Conservation (phyloP, 148 eudicot species). For the Nyssa sinensis region DNA sequence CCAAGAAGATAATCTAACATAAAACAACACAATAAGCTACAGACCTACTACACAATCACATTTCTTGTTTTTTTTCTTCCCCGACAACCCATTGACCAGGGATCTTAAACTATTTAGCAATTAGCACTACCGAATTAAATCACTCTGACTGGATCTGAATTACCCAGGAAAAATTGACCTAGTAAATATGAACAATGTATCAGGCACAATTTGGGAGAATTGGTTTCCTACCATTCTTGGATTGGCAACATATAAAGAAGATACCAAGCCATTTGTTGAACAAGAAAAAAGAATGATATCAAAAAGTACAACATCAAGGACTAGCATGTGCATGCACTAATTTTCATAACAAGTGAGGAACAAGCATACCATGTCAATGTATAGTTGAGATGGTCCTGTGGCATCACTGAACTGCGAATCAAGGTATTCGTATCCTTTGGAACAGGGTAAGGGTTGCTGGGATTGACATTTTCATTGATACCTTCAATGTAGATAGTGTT, state of each 20-base stretch:
- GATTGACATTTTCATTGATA: conserved; percentile 58
- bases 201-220: too few relatives aligned
- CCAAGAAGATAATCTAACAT: neutral
- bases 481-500: conserved; percentile 73
- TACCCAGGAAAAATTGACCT: neutral
- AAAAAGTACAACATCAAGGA: neutral
- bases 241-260: neutral
- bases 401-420: conserved; percentile 93
- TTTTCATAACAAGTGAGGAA: conserved; percentile 11
- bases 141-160: neutral
- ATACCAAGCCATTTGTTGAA: neutral
- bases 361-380: conserved; percentile 67
- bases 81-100: neutral
- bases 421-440: conserved; percentile 74
- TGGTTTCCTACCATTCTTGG: neutral
- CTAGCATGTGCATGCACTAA: neutral
- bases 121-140: too few relatives aligned
- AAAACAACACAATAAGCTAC: neutral
- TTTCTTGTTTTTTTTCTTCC: neutral
- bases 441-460: conserved; percentile 76
- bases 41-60: neutral
- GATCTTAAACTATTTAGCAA: neutral
- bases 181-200: neutral
- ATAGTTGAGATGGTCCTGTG: conserved; percentile 94
- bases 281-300: neutral